Evolutionary conservation across 495 filamentous ascomycete genomes (phyloP), one percentile per base, ranked within the genome.

Genomic region (Hypoxylon rickii): DNA sequence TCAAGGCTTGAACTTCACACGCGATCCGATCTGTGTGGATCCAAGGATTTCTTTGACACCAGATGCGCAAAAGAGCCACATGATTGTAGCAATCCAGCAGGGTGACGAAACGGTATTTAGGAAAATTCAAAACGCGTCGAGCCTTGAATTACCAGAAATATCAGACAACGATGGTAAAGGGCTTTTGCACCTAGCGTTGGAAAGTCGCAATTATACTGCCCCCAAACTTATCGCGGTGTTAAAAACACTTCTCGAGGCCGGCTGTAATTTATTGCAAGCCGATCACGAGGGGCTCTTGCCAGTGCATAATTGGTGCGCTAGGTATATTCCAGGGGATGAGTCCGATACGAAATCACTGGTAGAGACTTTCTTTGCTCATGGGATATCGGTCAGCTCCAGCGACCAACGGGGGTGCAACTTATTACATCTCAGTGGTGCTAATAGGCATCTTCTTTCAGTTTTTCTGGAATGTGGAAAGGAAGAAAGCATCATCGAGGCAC

Each of bases 1-100:
- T 3, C 21, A 10, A 1, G 4, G n/a, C 3, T 32, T 32, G 13
- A 21, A 1, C 7, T 50, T 29, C 15, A 19, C 24, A 4, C 33
- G 12, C 3, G 46, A 50, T 33, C 46, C 36, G 36, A 1, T 36
- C 10, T 32, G 31, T 13, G 22, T 50, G 13, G 17, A 50, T 33
- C 21, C 21, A 19, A 41, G 24, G 11, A 50, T 50, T 31, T 41
- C 22, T 50, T 37, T 50, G 19, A 26, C 46, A 3, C 11, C 1
- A 13, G 46, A 50, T 19, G 19, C 21, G 3, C 46, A 40, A 32
- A 33, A 21, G 24, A n/a, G 33, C 20, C 15, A 32, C 10, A 5
- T 50, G 1, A 32, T 50, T 32, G 2, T 7, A 13, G 46, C 46
- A 1, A 24, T 41, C 5, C 2, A 7, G 13, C 5, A 40, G 1